phyloP scores from a whole-genome alignment of 805 yeast species.

The Saturnispora sanitii region DNA sequence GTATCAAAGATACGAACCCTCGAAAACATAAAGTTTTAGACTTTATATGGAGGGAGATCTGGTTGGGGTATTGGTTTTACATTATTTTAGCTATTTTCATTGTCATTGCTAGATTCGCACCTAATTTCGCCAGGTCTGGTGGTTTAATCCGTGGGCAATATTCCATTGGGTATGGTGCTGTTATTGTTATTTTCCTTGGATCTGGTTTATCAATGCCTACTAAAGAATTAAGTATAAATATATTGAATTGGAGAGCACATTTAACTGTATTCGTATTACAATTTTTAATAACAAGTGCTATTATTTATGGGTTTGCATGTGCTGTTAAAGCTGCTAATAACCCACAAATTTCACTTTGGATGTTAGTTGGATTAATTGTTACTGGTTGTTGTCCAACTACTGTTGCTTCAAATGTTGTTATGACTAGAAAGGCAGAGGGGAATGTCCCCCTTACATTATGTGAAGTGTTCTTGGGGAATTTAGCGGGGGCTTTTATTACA shows the following conservation, averaged over 20 bases:
- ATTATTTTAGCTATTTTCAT: conserved; percentile 61
- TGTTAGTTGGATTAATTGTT: conserved; percentile 70
- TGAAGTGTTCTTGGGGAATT: conserved; percentile 78
- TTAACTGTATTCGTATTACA: conserved; percentile 55
- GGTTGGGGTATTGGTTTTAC: conserved; percentile 63
- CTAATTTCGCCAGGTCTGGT: conserved; percentile 75
- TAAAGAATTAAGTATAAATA: conserved; percentile 46
- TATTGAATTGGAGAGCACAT: conserved; percentile 78
- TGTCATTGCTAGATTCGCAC: conserved; percentile 67
- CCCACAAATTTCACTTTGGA: conserved; percentile 58
- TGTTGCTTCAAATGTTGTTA: conserved; percentile 83
- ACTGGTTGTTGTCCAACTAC: conserved; percentile 89
- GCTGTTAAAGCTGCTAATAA: conserved; percentile 56
- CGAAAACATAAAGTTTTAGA: conserved; percentile 5
- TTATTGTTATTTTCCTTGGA: conserved; percentile 72
- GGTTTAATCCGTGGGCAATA: conserved; percentile 70
- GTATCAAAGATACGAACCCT: conserved; percentile 10
- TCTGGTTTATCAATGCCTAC: conserved; percentile 76
- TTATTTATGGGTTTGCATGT: conserved; percentile 58
- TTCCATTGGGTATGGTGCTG: conserved; percentile 76
- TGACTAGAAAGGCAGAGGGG: conserved; percentile 82
- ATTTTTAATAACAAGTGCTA: conserved; percentile 43
- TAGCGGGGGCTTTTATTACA: conserved; percentile 78
- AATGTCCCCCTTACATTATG: conserved; percentile 65
- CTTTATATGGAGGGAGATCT: conserved; percentile 12